Conservation (phyloP, 768 basidiomycete genomes). For the Asterophora parasitica region DNA sequence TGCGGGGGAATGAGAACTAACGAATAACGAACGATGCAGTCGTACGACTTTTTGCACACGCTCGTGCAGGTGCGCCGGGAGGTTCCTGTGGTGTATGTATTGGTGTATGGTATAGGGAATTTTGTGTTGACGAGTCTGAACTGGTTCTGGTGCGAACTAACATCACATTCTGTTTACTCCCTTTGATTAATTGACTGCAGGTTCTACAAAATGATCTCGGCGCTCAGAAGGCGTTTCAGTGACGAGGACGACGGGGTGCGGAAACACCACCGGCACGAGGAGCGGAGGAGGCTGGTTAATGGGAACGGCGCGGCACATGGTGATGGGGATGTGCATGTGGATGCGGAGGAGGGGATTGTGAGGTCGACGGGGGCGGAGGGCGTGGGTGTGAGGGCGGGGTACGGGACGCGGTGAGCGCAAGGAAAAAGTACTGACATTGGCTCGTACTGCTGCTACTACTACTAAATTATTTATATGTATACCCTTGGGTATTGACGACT, state of each 20-base stretch:
- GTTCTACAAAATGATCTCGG: conserved; percentile 71
- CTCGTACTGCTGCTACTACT: neutral
- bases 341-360: conserved; percentile 2
- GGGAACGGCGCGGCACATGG: conserved; percentile 13
- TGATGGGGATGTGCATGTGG: conserved; percentile 8
- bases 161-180: too few relatives aligned
- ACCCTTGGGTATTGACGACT: neutral
- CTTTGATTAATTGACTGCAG: too few relatives aligned
- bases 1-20: too few relatives aligned
- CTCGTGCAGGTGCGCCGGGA: conserved; percentile 50
- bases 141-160: conserved; percentile 78
- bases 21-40: too few relatives aligned
- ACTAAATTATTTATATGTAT: too few relatives aligned
- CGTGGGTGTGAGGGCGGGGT: neutral
- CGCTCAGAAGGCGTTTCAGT: conserved; percentile 58
- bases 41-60: conserved; percentile 59
- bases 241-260: neutral
- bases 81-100: conserved; percentile 46
- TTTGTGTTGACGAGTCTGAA: conserved; percentile 68
- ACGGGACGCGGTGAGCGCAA: conserved; percentile 2
- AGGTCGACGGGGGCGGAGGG: too few relatives aligned
- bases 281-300: conserved; percentile 9
- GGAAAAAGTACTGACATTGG: neutral
- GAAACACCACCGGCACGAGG: conserved; percentile 6
- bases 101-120: conserved; percentile 56